phyloP scores from a whole-genome alignment of 2,329 filamentous ascomycete species.

The Cryphonectria radicalis region DNA sequence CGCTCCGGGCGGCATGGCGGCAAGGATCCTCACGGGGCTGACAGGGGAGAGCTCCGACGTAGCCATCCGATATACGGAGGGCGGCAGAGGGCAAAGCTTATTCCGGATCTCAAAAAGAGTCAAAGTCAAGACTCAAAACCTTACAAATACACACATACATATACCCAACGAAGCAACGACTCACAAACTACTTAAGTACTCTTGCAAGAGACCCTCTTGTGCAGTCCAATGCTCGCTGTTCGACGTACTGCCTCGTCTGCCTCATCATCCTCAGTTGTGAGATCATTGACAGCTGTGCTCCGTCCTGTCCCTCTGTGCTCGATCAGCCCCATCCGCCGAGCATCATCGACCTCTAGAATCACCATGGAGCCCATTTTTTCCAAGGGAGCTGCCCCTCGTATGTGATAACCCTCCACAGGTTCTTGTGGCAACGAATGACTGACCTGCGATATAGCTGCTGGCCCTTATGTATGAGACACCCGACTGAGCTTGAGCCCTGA shows the following conservation, averaged over 20 bases:
- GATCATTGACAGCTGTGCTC: slow-evolving; percentile 25
- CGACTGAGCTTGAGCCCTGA: background rate
- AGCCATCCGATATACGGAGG: slow-evolving; percentile 20
- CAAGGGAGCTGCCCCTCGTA: slow-evolving; percentile 63
- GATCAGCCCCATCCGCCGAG: slow-evolving; percentile 12
- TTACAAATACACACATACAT: background rate
- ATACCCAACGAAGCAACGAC: background rate
- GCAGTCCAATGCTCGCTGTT: slow-evolving; percentile 24
- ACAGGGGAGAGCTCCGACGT: slow-evolving; percentile 11
- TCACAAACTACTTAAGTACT: background rate
- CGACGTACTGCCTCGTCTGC: slow-evolving; percentile 10
- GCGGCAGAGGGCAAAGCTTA: slow-evolving; percentile 9
- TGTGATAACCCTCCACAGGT: slow-evolving; percentile 37
- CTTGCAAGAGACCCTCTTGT: background rate
- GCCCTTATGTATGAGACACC: slow-evolving; percentile 60
- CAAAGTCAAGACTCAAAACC: background rate
- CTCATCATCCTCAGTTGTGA: slow-evolving; percentile 24
- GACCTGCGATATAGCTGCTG: slow-evolving; percentile 53
- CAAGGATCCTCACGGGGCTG: background rate
- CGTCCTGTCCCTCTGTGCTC: slow-evolving; percentile 13
- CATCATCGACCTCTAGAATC: slow-evolving; percentile 20
- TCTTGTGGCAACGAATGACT: slow-evolving; percentile 26
- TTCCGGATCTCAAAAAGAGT: background rate
- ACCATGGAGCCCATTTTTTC: slow-evolving; percentile 49
- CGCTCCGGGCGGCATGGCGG: slow-evolving; percentile 1